These are phyloP conservation scores for Syzygium jambos DNA, from an alignment of 345 rosid genomes.

Conservation along the genomic window DNA sequence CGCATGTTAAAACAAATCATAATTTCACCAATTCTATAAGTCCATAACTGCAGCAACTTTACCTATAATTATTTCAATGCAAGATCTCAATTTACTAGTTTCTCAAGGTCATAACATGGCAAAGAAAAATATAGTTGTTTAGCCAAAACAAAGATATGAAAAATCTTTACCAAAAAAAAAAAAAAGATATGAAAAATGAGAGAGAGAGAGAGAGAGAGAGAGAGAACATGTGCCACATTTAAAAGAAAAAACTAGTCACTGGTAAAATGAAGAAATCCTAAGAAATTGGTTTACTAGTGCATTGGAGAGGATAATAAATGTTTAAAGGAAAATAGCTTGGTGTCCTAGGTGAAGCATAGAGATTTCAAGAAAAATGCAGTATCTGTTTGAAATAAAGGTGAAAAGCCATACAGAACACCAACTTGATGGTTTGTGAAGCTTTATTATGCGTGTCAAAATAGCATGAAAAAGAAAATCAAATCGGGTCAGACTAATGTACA, in stretches of 20 bases:
- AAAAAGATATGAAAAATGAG: neutral
- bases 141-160: neutral
- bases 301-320: neutral
- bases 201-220: neutral
- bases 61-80: neutral
- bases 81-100: neutral
- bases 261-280: neutral
- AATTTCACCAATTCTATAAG: neutral
- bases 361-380: neutral
- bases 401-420: neutral
- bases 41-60: neutral
- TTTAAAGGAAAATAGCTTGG: neutral
- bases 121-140: neutral
- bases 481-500: neutral
- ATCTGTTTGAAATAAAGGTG: neutral
- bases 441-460: neutral
- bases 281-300: neutral
- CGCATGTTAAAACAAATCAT: fast-evolving
- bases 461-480: neutral
- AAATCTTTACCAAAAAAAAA: too few relatives aligned
- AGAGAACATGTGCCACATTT: neutral
- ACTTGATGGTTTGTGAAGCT: neutral
- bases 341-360: neutral
- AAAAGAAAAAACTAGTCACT: neutral
- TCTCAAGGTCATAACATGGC: neutral